Evolutionary conservation across 1,284 basidiomycete species (phyloP).

Genomic region (Anthracocystis panici-leucophaei): DNA sequence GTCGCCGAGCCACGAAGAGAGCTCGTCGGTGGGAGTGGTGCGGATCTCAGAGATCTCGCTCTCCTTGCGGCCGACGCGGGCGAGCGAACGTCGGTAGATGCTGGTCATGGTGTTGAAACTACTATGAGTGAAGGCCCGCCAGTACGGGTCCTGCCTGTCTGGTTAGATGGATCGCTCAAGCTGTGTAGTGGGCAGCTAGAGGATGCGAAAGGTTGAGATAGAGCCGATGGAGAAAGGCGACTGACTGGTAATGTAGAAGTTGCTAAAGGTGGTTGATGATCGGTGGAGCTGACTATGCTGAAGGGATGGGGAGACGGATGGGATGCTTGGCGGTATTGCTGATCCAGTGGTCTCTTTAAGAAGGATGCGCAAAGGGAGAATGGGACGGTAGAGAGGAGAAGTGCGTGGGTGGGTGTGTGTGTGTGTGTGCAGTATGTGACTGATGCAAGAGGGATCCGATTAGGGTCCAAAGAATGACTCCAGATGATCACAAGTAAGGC

Average conservation of each 20-base stretch:
- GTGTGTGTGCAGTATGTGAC: slow-evolving; percentile 10
- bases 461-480: slow-evolving; percentile 19
- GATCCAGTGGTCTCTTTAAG: slow-evolving; percentile 6
- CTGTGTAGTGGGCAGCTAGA: slow-evolving; percentile 29
- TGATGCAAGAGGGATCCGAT: neutral
- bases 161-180: slow-evolving; percentile 16
- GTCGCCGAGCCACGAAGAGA: slow-evolving; percentile 59
- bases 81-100: slow-evolving; percentile 50
- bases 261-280: neutral
- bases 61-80: slow-evolving; percentile 45
- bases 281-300: neutral
- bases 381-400: neutral
- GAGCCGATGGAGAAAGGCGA: neutral
- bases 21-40: slow-evolving; percentile 56
- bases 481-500: slow-evolving; percentile 23
- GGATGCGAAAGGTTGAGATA: slow-evolving; percentile 5
- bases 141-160: slow-evolving; percentile 16
- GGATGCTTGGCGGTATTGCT: neutral
- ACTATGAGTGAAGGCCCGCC: slow-evolving; percentile 22
- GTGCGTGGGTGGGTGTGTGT: neutral
- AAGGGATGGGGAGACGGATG: neutral
- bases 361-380: neutral
- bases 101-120: slow-evolving; percentile 38
- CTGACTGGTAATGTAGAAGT: neutral
- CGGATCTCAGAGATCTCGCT: slow-evolving; percentile 46